Conservation (phyloP, 371 early-diverging fungal genomes). For the Apophysomyces ossiformis region DNA sequence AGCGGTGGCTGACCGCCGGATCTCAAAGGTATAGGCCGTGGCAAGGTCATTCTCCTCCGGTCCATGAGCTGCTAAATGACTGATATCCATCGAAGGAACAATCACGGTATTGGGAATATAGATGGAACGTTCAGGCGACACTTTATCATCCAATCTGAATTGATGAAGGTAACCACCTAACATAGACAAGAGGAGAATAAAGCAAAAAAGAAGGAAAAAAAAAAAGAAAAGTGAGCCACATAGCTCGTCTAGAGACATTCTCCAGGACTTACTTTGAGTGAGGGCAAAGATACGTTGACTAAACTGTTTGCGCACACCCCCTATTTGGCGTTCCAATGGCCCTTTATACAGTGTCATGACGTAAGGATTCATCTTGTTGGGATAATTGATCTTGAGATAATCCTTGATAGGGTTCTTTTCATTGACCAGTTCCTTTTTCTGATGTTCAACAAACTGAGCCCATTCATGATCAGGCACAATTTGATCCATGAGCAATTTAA, state of each 20-base stretch:
- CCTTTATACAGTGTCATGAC: conserved; percentile 50
- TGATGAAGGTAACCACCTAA: conserved; percentile 51
- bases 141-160: conserved; percentile 41
- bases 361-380: conserved; percentile 44
- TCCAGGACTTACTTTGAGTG: conserved; percentile 39
- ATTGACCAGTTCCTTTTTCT: conserved; percentile 39
- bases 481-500: conserved; percentile 27
- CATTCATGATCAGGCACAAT: conserved; percentile 42
- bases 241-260: no score
- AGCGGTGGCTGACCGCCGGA: conserved; percentile 16
- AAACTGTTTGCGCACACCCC: conserved; percentile 44
- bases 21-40: conserved; percentile 20
- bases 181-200: no score
- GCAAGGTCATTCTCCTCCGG: background rate
- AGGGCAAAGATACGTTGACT: conserved; percentile 41
- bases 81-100: conserved; percentile 31
- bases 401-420: conserved; percentile 39
- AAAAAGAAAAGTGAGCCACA: background rate
- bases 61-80: conserved; percentile 14
- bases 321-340: conserved; percentile 33
- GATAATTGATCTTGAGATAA: conserved; percentile 50
- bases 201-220: no score
- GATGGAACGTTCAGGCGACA: conserved; percentile 42
- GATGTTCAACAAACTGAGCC: conserved; percentile 29
- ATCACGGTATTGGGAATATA: conserved; percentile 39